Conservation (phyloP, 805 yeast species). For the Wickerhamomyces queroliae region DNA sequence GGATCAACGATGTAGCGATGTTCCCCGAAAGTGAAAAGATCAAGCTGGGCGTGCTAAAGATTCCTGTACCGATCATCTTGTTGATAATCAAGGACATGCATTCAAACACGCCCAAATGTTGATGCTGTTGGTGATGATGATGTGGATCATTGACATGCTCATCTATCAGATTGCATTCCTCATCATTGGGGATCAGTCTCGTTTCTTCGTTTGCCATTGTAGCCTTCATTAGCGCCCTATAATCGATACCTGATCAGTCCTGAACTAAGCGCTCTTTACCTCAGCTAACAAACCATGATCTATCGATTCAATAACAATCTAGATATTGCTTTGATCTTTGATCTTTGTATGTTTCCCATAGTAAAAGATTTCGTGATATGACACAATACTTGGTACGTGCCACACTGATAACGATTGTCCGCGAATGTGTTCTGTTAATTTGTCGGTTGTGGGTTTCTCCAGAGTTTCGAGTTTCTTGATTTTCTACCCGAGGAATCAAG, state of each 20-base stretch:
- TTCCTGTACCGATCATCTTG: slow-evolving; percentile 72
- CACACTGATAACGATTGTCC: not conserved
- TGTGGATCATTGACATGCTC: slow-evolving; percentile 4
- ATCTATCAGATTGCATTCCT: not conserved
- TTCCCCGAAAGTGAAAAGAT: slow-evolving; percentile 52
- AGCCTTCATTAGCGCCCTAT: no score
- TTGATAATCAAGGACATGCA: slow-evolving; percentile 45
- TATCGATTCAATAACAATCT: no score
- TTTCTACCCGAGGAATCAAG: not conserved
- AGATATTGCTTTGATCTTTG: not conserved
- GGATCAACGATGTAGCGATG: slow-evolving; percentile 47
- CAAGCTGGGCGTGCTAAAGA: slow-evolving; percentile 62
- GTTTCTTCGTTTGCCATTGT: not conserved
- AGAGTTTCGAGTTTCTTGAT: not conserved
- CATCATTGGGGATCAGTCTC: not conserved
- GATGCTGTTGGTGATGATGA: slow-evolving; percentile 1
- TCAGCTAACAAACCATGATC: no score
- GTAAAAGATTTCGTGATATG: not conserved
- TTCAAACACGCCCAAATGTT: slow-evolving; percentile 11
- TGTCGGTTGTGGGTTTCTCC: not conserved
- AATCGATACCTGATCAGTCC: no score
- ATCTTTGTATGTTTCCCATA: not conserved
- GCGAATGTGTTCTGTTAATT: not conserved
- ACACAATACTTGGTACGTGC: not conserved
- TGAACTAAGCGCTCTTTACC: no score